Conservation (phyloP, 495 filamentous ascomycete species). For the Annulohypoxylon maeteangense region DNA sequence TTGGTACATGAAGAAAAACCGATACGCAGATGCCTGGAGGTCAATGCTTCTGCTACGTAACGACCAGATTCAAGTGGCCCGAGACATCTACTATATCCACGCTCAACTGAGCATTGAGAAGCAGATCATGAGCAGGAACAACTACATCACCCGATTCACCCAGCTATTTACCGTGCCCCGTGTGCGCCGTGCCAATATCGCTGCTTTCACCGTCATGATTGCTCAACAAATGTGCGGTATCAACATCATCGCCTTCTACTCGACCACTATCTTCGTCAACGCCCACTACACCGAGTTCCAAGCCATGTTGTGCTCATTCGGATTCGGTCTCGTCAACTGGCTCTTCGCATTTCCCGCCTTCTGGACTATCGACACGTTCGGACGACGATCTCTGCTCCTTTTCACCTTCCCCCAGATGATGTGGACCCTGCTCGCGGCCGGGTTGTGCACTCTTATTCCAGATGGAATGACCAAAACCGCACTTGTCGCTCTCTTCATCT, state of each 20-base stretch:
- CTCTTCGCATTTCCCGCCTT: slow-evolving; percentile 85
- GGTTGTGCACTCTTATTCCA: slow-evolving; percentile 76
- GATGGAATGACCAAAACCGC: slow-evolving; percentile 54
- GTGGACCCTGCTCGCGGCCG: slow-evolving; percentile 78
- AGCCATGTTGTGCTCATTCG: slow-evolving; percentile 78
- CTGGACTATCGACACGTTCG: slow-evolving; percentile 87
- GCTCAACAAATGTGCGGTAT: slow-evolving; percentile 90
- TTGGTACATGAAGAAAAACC: slow-evolving; percentile 70
- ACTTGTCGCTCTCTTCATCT: slow-evolving; percentile 75
- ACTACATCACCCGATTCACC: slow-evolving; percentile 63
- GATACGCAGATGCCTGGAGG: slow-evolving; percentile 69
- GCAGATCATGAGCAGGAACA: slow-evolving; percentile 49
- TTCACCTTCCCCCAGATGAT: slow-evolving; percentile 90
- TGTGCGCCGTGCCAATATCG: slow-evolving; percentile 68
- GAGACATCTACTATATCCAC: slow-evolving; percentile 81
- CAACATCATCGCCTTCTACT: slow-evolving; percentile 90
- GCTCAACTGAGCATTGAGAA: slow-evolving; percentile 61
- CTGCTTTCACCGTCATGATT: slow-evolving; percentile 75
- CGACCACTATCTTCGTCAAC: slow-evolving; percentile 74
- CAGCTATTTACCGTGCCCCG: slow-evolving; percentile 70
- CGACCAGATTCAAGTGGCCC: slow-evolving; percentile 73
- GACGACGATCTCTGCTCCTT: slow-evolving; percentile 77
- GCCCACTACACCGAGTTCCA: slow-evolving; percentile 66
- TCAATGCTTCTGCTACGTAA: slow-evolving; percentile 71
- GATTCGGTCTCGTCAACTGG: slow-evolving; percentile 85